A percentile compares a stretch with the other conserved stretches of the same genome.
Conservation (phyloP, 1,139 yeast genomes). For the Suhomyces terraborum region DNA sequence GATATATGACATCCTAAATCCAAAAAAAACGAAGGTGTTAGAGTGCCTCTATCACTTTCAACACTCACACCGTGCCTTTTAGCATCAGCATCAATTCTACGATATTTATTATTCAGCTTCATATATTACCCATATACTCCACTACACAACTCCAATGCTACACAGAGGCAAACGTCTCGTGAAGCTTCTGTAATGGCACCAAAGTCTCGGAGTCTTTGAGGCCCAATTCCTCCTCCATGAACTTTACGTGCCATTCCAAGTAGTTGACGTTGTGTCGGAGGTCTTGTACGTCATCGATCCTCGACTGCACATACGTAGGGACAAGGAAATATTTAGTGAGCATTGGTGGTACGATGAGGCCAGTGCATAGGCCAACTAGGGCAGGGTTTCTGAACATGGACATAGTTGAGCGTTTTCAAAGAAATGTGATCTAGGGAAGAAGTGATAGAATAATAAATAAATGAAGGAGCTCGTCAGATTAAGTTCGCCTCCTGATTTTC, state of each 20-base stretch:
- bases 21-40: too few species aligned
- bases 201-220: conserved; percentile 32
- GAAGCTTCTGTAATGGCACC: conserved; percentile 23
- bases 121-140: too few species aligned
- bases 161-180: background rate
- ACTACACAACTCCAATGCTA: background rate
- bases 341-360: conserved; percentile 35
- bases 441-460: background rate
- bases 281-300: conserved; percentile 34
- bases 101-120: too few species aligned
- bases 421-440: background rate
- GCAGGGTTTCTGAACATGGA: conserved; percentile 1
- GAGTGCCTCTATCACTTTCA: too few species aligned
- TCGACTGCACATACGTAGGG: conserved; percentile 24
- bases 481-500: background rate
- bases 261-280: conserved; percentile 38
- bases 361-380: conserved; percentile 29
- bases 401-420: background rate
- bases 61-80: too few species aligned
- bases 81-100: background rate
- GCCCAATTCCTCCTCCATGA: conserved; percentile 36
- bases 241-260: conserved; percentile 44
- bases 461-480: background rate
- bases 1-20: too few species aligned
- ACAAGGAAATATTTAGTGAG: conserved; percentile 30